phyloP scores from a whole-genome alignment of 306 rosid genomes.

The Sesbania bispinosa region DNA sequence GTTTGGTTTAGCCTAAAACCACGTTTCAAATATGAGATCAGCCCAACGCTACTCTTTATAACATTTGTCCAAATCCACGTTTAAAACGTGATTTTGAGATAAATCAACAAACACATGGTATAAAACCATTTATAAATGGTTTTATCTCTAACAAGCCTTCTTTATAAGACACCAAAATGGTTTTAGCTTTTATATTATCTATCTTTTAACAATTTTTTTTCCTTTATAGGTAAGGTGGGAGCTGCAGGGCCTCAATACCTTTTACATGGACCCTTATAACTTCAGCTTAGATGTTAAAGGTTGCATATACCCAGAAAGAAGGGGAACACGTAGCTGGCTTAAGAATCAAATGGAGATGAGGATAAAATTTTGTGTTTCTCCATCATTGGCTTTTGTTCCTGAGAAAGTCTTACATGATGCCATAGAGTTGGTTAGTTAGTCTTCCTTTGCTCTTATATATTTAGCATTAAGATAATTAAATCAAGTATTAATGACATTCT shows the following conservation, averaged over 20 bases:
- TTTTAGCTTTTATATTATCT: too few relatives aligned
- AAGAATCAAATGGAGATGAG: conserved; percentile 30
- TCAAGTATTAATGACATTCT: neutral
- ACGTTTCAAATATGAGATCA: too few relatives aligned
- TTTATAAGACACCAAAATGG: too few relatives aligned
- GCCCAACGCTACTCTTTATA: too few relatives aligned
- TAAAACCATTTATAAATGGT: too few relatives aligned
- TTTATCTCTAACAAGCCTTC: too few relatives aligned
- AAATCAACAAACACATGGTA: too few relatives aligned
- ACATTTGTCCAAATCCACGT: too few relatives aligned
- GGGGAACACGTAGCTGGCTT: conserved; percentile 32
- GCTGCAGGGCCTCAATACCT: conserved; percentile 16
- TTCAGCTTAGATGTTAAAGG: conserved; percentile 25
- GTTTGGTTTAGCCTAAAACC: too few relatives aligned
- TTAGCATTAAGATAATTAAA: neutral
- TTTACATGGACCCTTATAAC: neutral
- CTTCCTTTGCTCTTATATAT: neutral
- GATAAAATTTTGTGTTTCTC: conserved; percentile 28
- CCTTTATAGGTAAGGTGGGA: conserved; percentile 37
- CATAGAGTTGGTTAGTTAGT: conserved; percentile 32
- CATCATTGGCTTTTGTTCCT: conserved; percentile 34
- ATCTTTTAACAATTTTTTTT: neutral
- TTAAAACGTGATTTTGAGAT: too few relatives aligned
- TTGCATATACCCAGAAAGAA: conserved; percentile 38
- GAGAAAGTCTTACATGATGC: neutral